Evolutionary conservation across 1,139 yeast species (phyloP).

Genomic region (Hansenula anomala): DNA sequence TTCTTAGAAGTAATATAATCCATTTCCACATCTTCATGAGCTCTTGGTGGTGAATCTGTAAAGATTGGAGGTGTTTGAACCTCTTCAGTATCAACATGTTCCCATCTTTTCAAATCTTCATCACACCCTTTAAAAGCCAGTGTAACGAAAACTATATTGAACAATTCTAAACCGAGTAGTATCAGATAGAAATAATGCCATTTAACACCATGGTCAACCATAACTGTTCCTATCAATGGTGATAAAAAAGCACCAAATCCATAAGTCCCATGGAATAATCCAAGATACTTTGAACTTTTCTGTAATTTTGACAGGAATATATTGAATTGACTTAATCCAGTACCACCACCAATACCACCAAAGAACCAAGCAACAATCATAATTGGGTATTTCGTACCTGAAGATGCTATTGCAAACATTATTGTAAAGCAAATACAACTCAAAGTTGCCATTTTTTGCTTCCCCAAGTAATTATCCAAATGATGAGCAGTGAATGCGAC

Average conservation of each 20-base stretch:
- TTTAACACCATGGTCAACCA: slow-evolving; percentile 36
- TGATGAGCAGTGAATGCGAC: slow-evolving; percentile 33
- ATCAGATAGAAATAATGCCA: slow-evolving; percentile 56
- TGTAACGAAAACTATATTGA: slow-evolving; percentile 27
- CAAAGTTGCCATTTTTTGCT: slow-evolving; percentile 17
- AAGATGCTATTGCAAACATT: slow-evolving; percentile 23
- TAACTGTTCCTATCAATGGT: slow-evolving; percentile 53
- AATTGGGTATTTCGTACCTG: slow-evolving; percentile 29
- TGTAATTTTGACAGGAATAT: slow-evolving; percentile 46
- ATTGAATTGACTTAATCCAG: slow-evolving; percentile 51
- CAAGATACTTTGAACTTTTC: slow-evolving; percentile 40
- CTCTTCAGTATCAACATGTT: not conserved
- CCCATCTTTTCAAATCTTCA: slow-evolving; percentile 29
- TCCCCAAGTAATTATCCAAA: slow-evolving; percentile 37
- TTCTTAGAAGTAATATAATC: slow-evolving; percentile 1
- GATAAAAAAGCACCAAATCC: slow-evolving; percentile 62
- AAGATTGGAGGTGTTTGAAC: not conserved
- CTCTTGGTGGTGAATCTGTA: not conserved
- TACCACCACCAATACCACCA: slow-evolving; percentile 58
- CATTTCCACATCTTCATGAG: not conserved
- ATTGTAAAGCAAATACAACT: slow-evolving; percentile 19
- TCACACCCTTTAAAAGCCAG: slow-evolving; percentile 40
- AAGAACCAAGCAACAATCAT: slow-evolving; percentile 50
- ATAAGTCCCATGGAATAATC: slow-evolving; percentile 53
- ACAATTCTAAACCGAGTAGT: slow-evolving; percentile 35